Evolutionary conservation across 1,284 basidiomycete species (phyloP).

Genomic region (Tranzscheliella williamsii): DNA sequence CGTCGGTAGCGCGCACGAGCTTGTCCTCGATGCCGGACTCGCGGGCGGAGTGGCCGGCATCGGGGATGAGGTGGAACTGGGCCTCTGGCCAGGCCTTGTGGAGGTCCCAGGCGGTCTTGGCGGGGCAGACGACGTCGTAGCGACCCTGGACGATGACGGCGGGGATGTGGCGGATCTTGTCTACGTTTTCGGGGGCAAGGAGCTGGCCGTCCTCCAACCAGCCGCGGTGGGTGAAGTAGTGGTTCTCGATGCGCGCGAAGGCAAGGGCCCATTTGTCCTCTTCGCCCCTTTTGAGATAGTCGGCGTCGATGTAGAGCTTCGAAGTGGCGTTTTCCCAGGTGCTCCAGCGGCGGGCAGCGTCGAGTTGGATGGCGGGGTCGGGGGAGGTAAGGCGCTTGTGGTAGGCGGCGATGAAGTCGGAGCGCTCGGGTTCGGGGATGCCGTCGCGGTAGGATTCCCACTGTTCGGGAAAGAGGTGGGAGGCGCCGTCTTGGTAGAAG

Average conservation of each 20-base stretch:
- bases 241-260: conserved; percentile 87
- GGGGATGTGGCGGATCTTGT: conserved; percentile 74
- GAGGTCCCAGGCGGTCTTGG: conserved; percentile 61
- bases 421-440: conserved; percentile 77
- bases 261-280: conserved; percentile 63
- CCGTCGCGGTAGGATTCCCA: conserved; percentile 70
- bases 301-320: conserved; percentile 50
- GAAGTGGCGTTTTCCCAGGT: conserved; percentile 58
- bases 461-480: conserved; percentile 57
- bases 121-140: conserved; percentile 63
- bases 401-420: conserved; percentile 81
- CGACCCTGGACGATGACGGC: conserved; percentile 79
- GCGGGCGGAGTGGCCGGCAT: conserved; percentile 85
- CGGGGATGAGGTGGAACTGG: conserved; percentile 69
- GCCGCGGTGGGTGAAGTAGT: conserved; percentile 78
- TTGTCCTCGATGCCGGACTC: conserved; percentile 76
- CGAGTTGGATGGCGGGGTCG: conserved; percentile 71
- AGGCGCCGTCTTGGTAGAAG: conserved; percentile 82
- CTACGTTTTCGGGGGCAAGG: conserved; percentile 78
- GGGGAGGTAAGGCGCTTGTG: conserved; percentile 75
- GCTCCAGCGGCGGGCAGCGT: conserved; percentile 79
- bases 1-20: conserved; percentile 69
- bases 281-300: conserved; percentile 40
- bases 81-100: conserved; percentile 49
- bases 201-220: conserved; percentile 90